Conservation (phyloP, 768 basidiomycete genomes). For the Mycena galericulata region DNA sequence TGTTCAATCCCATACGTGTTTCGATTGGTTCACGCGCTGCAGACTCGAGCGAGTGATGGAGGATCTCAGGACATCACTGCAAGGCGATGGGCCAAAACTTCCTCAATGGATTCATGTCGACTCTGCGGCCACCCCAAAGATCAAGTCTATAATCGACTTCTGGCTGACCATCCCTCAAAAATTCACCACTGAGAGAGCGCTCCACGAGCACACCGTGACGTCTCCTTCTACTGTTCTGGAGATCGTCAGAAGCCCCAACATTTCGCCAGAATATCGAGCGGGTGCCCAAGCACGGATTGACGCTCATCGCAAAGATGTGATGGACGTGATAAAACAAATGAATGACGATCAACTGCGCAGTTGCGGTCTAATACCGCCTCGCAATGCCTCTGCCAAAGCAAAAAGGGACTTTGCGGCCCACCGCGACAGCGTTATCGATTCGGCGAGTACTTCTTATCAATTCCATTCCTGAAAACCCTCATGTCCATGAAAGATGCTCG, state of each 20-base stretch:
- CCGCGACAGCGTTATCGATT: background rate
- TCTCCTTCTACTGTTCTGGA: constrained; percentile 8
- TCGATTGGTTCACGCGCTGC: background rate
- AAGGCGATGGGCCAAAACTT: background rate
- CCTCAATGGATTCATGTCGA: constrained; percentile 21
- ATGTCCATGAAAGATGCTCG: background rate
- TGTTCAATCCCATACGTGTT: background rate
- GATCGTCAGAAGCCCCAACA: background rate
- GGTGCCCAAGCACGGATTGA: background rate
- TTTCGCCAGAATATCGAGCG: constrained; percentile 14
- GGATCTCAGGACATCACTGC: background rate
- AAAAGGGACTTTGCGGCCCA: background rate
- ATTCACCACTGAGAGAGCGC: background rate
- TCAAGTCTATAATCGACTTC: constrained; percentile 4
- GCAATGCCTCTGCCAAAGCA: constrained; percentile 9
- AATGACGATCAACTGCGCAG: background rate
- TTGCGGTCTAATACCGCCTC: background rate
- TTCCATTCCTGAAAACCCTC: background rate
- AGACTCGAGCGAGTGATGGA: constrained; percentile 18
- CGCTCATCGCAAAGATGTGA: background rate
- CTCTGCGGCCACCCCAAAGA: background rate
- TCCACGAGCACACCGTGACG: background rate
- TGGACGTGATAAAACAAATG: background rate
- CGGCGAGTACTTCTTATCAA: background rate
- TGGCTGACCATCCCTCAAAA: constrained; percentile 4